These are phyloP conservation scores for Podospora pseudopauciseta DNA, from an alignment of 495 filamentous ascomycete genomes.

Conservation along the genomic window DNA sequence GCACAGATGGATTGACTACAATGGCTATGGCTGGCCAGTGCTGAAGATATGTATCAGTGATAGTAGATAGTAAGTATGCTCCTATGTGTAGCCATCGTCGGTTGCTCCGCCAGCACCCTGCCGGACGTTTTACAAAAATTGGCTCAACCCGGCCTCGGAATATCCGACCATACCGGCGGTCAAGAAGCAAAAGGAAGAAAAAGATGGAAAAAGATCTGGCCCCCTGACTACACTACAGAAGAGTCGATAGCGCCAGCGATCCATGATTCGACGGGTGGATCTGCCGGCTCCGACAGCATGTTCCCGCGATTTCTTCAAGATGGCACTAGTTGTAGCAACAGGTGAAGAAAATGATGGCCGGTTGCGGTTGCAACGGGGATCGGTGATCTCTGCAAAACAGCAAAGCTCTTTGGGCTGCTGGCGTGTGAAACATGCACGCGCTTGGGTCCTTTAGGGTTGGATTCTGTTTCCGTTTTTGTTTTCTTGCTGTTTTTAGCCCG, in stretches of 20 bases:
- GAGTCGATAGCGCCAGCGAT: slow-evolving; percentile 18
- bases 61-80: neutral
- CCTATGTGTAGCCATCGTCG: neutral
- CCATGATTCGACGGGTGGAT: slow-evolving; percentile 19
- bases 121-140: slow-evolving; percentile 6
- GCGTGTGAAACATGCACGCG: neutral
- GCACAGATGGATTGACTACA: neutral
- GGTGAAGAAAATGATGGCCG: neutral
- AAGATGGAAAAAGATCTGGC: slow-evolving; percentile 4
- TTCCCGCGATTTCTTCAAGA: slow-evolving; percentile 2
- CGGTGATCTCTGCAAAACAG: neutral
- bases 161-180: slow-evolving; percentile 18
- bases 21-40: neutral
- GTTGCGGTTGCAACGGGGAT: neutral
- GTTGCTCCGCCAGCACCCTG: slow-evolving; percentile 8
- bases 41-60: neutral
- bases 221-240: slow-evolving; percentile 10
- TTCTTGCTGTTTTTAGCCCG: neutral
- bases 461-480: neutral
- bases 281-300: slow-evolving; percentile 14
- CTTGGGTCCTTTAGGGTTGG: neutral
- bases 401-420: neutral
- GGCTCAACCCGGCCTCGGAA: slow-evolving; percentile 6
- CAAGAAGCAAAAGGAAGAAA: slow-evolving; percentile 11
- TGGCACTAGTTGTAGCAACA: neutral